phyloP scores from a whole-genome alignment of 495 filamentous ascomycete genomes.

The Tuber umbilicatum region DNA sequence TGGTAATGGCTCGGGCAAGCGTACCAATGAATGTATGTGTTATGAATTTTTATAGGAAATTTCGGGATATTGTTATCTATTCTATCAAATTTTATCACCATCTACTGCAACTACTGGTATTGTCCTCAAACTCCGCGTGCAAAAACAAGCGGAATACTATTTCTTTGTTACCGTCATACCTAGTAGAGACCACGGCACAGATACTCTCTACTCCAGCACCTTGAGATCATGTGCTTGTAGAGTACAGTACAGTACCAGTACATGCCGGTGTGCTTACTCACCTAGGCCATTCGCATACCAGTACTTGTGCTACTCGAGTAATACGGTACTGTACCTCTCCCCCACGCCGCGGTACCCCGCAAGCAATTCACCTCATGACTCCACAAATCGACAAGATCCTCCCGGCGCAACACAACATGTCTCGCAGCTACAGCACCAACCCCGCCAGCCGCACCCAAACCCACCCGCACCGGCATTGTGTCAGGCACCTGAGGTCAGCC shows the following conservation, averaged over 20 bases:
- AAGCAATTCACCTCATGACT: background rate
- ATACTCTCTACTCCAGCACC: background rate
- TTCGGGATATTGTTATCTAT: background rate
- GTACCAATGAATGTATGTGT: background rate
- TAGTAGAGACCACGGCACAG: no score
- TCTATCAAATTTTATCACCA: background rate
- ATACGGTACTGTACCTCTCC: background rate
- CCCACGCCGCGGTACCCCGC: background rate
- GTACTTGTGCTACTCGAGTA: no score
- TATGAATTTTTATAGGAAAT: background rate
- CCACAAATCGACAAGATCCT: background rate
- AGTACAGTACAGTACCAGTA: background rate
- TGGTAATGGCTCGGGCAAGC: background rate
- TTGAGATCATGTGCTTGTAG: background rate
- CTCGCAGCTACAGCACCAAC: background rate
- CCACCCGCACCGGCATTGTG: background rate
- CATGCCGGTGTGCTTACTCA: no score
- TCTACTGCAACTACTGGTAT: background rate
- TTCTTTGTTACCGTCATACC: background rate
- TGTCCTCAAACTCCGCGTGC: background rate
- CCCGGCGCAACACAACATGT: background rate
- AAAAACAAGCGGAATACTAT: background rate
- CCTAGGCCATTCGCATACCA: background rate
- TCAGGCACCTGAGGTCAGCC: no score
- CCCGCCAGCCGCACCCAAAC: background rate